Conservation (phyloP, 2,329 filamentous ascomycete genomes). For the Stagonosporopsis rhizophila region DNA sequence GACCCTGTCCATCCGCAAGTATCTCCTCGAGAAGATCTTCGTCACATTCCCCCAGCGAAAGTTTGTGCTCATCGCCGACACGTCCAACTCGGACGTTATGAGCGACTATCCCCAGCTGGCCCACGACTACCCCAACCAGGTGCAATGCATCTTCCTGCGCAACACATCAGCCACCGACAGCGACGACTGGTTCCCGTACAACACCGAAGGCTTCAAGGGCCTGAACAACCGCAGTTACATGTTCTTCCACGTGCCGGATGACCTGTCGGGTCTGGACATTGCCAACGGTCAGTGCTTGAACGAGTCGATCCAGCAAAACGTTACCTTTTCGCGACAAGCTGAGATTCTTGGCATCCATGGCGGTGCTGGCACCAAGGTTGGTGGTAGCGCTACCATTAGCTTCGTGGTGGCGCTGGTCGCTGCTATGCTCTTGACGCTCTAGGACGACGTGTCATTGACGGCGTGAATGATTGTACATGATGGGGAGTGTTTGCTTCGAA, state of each 20-base stretch:
- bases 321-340: constrained; percentile 65
- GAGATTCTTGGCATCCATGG: constrained; percentile 48
- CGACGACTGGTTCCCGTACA: constrained; percentile 74
- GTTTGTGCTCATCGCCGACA: constrained; percentile 79
- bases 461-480: constrained; percentile 4
- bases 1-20: constrained; percentile 74
- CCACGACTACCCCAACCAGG: constrained; percentile 71
- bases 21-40: constrained; percentile 74
- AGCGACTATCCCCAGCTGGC: constrained; percentile 66
- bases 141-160: constrained; percentile 78
- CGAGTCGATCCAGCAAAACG: constrained; percentile 68
- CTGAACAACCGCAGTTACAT: constrained; percentile 74
- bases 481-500: neutral
- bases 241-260: constrained; percentile 79
- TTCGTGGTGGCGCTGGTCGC: constrained; percentile 45
- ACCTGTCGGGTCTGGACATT: constrained; percentile 71
- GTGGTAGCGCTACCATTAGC: constrained; percentile 41
- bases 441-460: constrained; percentile 1
- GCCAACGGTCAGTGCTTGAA: constrained; percentile 73
- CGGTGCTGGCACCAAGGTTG: constrained; percentile 30
- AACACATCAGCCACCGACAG: constrained; percentile 75
- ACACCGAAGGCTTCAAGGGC: constrained; percentile 73
- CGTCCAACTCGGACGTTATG: constrained; percentile 80
- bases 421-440: constrained; percentile 36
- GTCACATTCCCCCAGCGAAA: constrained; percentile 76